Conservation (phyloP, 1,139 yeast species). For the Yamadazyma atlantica region DNA sequence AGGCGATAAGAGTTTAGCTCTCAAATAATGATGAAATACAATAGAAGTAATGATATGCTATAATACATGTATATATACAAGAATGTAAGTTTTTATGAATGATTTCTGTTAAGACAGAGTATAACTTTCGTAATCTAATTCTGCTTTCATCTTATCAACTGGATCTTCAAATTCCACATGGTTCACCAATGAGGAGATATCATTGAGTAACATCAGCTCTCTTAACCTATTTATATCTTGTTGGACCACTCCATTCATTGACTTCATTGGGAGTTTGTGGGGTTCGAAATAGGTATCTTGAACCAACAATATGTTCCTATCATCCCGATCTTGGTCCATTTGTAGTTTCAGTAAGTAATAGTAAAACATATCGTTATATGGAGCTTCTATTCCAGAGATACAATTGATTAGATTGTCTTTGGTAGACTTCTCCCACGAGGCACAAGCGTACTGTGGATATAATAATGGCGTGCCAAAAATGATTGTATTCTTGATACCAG, state of each 20-base stretch:
- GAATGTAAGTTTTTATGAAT: background rate
- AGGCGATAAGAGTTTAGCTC: background rate
- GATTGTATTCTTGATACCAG: conserved; percentile 17
- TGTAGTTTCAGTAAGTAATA: conserved; percentile 20
- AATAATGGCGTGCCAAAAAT: conserved; percentile 24
- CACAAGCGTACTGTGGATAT: conserved; percentile 24
- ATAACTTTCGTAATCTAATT: background rate
- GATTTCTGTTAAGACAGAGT: background rate
- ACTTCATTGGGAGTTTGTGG: conserved; percentile 10
- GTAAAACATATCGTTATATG: conserved; percentile 22
- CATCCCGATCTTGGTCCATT: conserved; percentile 8
- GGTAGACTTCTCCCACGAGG: conserved; percentile 2
- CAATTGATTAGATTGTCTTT: conserved; percentile 2
- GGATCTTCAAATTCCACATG: background rate
- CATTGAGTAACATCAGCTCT: conserved; percentile 9
- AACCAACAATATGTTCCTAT: conserved; percentile 17
- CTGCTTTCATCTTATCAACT: too few relatives aligned
- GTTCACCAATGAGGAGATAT: conserved; percentile 6
- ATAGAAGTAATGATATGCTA: too few relatives aligned
- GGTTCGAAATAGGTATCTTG: conserved; percentile 9
- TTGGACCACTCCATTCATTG: conserved; percentile 17
- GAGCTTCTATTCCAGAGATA: conserved; percentile 24
- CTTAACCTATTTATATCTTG: conserved; percentile 12
- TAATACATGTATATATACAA: conserved; percentile 3
- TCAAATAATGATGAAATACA: too few relatives aligned